A percentile compares a stretch with the other conserved stretches of the same genome.
phyloP scores from a whole-genome alignment of 176 grass and related monocot genomes.

The Cenchrus americanus region DNA sequence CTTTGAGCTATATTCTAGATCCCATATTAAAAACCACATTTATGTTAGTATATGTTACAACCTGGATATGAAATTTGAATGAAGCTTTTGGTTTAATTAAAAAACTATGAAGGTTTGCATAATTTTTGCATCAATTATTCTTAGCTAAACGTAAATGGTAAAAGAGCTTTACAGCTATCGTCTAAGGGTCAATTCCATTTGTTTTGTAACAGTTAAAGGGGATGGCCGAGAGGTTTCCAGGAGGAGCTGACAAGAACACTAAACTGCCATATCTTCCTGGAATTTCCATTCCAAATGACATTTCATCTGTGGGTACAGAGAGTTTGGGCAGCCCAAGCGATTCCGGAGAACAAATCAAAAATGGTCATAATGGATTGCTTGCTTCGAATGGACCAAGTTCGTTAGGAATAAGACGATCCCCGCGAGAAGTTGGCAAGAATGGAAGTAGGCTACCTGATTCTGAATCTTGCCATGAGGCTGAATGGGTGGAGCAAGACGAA shows the following conservation, averaged over 20 bases:
- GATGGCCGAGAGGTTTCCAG: conserved; percentile 87
- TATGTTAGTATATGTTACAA: conserved; percentile 29
- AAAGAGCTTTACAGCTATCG: conserved; percentile 12
- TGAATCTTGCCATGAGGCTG: conserved; percentile 63
- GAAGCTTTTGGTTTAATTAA: background rate
- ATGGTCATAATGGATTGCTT: conserved; percentile 59
- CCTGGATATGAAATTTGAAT: conserved; percentile 4
- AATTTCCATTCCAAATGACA: conserved; percentile 54
- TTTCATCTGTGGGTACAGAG: conserved; percentile 50
- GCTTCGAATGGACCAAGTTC: conserved; percentile 64
- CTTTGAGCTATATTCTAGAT: background rate
- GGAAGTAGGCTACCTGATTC: conserved; percentile 56
- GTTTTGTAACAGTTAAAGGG: conserved; percentile 77
- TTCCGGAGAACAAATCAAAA: conserved; percentile 55
- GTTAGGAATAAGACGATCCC: conserved; percentile 53
- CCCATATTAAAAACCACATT: background rate
- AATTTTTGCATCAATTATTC: conserved; percentile 26
- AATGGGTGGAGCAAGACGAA: conserved; percentile 98
- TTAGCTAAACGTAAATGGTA: background rate
- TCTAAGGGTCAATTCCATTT: conserved; percentile 13
- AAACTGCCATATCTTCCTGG: conserved; percentile 62
- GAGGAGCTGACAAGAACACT: conserved; percentile 58
- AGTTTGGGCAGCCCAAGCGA: conserved; percentile 53
- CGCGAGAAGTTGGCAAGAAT: conserved; percentile 63
- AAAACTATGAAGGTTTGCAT: conserved; percentile 19